Conservation (phyloP, 805 yeast species). For the Sugiyamaella chiloensis region DNA sequence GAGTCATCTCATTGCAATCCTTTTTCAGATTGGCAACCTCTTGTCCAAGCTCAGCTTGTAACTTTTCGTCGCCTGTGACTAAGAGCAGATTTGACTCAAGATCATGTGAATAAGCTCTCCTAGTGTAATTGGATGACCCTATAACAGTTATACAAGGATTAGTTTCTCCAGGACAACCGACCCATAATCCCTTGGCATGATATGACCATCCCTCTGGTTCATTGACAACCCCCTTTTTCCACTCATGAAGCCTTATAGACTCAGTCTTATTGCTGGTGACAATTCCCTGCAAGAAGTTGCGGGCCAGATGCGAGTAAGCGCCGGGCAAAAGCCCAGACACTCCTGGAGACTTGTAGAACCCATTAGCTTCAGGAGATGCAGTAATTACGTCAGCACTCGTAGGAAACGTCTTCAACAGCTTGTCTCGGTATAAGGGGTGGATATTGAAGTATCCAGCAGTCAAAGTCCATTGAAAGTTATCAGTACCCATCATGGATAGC, state of each 20-base stretch:
- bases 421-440: constrained; percentile 64
- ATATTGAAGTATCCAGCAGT: constrained; percentile 97
- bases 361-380: constrained; percentile 92
- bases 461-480: constrained; percentile 68
- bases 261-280: constrained; percentile 31
- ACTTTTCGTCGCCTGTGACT: constrained; percentile 60
- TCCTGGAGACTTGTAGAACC: constrained; percentile 83
- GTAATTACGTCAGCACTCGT: constrained; percentile 67
- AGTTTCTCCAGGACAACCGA: constrained; percentile 52
- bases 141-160: constrained; percentile 73
- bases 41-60: constrained; percentile 53
- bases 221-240: constrained; percentile 85
- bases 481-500: constrained; percentile 54
- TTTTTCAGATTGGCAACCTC: constrained; percentile 63
- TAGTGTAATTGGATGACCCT: constrained; percentile 92
- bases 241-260: constrained; percentile 66
- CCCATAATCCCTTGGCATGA: constrained; percentile 96
- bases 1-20: constrained; percentile 50
- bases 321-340: constrained; percentile 77
- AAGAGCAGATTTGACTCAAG: constrained; percentile 83
- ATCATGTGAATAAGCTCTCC: constrained; percentile 82
- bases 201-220: constrained; percentile 90
- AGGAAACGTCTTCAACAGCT: constrained; percentile 56
- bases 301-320: constrained; percentile 77
- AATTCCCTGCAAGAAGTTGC: constrained; percentile 58